Evolutionary conservation across 257 asterid species (phyloP).

Genomic region (Vinca minor): DNA sequence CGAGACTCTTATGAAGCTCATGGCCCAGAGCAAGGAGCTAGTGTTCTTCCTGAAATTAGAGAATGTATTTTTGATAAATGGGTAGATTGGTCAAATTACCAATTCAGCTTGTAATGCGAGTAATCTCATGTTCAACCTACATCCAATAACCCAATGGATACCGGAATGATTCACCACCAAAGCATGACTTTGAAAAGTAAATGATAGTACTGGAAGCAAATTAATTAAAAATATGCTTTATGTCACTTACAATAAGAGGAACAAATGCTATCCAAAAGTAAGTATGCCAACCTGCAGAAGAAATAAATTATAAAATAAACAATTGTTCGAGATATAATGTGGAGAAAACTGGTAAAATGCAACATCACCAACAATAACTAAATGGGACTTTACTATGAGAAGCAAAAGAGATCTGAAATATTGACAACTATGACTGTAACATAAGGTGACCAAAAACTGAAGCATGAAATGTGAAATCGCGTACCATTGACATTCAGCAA

Average conservation of each 20-base stretch:
- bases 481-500: conserved; percentile 74
- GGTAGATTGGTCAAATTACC: too few species aligned
- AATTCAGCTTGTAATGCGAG: too few species aligned
- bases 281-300: conserved; percentile 86
- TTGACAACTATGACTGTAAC: too few species aligned
- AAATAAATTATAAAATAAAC: conserved; percentile 4
- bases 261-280: conserved; percentile 93
- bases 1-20: not conserved
- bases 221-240: not conserved
- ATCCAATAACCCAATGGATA: not conserved
- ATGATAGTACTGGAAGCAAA: not conserved
- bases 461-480: conserved; percentile 19
- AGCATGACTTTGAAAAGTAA: not conserved
- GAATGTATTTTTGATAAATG: too few species aligned
- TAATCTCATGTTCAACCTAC: too few species aligned
- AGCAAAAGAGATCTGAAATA: not conserved
- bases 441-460: too few species aligned
- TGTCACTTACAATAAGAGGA: conserved; percentile 66
- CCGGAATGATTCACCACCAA: not conserved
- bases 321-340: not conserved
- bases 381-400: not conserved
- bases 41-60: too few species aligned
- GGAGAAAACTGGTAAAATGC: not conserved
- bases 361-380: not conserved
- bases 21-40: too few species aligned